Percentiles rank a stretch among this genome's conserved stretches.
These are phyloP conservation scores for Zanthoxylum bungeanum DNA, from an alignment of 345 rosid genomes.

Conservation along the genomic window DNA sequence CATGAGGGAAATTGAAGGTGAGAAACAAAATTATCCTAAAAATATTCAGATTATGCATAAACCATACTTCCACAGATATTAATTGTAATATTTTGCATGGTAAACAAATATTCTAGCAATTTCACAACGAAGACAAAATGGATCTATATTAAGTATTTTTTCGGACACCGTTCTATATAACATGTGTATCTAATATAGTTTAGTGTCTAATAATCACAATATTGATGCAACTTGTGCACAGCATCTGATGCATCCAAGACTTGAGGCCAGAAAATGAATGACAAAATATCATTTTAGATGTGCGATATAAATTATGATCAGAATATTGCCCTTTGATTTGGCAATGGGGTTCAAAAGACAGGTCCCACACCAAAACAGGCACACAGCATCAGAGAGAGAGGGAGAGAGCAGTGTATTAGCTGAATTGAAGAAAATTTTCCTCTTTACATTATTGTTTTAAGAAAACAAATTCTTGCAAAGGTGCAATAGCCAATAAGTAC, in stretches of 20 bases:
- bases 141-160: too few species aligned
- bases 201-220: background rate
- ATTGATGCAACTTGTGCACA: background rate
- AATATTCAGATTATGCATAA: too few species aligned
- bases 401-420: background rate
- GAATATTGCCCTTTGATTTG: background rate
- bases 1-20: background rate
- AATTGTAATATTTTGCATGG: background rate
- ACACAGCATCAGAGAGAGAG: background rate
- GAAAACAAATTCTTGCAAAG: constrained; percentile 1
- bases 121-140: background rate
- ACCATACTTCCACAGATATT: background rate
- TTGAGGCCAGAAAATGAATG: background rate
- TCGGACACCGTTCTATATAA: background rate
- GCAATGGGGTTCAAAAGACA: background rate
- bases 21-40: background rate
- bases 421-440: background rate
- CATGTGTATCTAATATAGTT: background rate
- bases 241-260: background rate
- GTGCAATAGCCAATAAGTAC: constrained; percentile 6
- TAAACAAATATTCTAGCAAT: constrained; percentile 1
- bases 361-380: background rate
- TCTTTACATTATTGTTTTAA: constrained; percentile 1
- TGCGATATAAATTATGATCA: background rate
- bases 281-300: background rate